Conservation (phyloP, 2,329 filamentous ascomycete genomes). For the Rutstroemia sydowiana region DNA sequence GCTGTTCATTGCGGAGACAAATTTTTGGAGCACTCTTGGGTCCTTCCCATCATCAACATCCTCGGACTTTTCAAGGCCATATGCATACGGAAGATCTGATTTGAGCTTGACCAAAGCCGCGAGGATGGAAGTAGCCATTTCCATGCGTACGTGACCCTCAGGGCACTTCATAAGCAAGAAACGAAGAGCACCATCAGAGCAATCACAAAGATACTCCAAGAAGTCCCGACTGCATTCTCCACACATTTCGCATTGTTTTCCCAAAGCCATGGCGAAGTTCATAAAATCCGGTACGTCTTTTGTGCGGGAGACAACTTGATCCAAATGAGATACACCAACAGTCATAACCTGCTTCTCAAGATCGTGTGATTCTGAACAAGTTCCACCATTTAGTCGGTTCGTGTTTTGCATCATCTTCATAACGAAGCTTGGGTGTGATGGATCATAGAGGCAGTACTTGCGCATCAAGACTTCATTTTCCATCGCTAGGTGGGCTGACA, state of each 20-base stretch:
- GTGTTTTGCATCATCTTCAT: conserved; percentile 52
- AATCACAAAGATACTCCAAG: conserved; percentile 52
- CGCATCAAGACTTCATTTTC: conserved; percentile 70
- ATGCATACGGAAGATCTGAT: conserved; percentile 38
- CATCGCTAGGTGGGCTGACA: conserved; percentile 53
- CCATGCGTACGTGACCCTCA: conserved; percentile 47
- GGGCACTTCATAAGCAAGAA: conserved; percentile 57
- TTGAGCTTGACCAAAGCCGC: conserved; percentile 47
- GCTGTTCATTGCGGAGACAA: conserved; percentile 42
- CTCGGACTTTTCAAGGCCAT: conserved; percentile 31
- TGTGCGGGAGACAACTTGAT: conserved; percentile 65
- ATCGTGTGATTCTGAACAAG: conserved; percentile 42
- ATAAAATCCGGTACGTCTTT: conserved; percentile 61
- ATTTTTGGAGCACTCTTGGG: conserved; percentile 23
- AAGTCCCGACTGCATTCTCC: conserved; percentile 50
- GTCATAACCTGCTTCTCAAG: conserved; percentile 45
- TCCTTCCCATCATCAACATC: conserved; percentile 28
- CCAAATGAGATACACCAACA: conserved; percentile 57
- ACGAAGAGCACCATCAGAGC: conserved; percentile 51
- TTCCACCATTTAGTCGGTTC: conserved; percentile 38
- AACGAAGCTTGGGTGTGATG: conserved; percentile 61
- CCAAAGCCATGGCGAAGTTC: conserved; percentile 44
- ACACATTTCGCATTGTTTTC: conserved; percentile 42
- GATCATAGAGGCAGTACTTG: conserved; percentile 73
- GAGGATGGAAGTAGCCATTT: conserved; percentile 45